Evolutionary conservation across 768 basidiomycete genomes (phyloP).

Genomic region (Leucogyrophana mollusca): DNA sequence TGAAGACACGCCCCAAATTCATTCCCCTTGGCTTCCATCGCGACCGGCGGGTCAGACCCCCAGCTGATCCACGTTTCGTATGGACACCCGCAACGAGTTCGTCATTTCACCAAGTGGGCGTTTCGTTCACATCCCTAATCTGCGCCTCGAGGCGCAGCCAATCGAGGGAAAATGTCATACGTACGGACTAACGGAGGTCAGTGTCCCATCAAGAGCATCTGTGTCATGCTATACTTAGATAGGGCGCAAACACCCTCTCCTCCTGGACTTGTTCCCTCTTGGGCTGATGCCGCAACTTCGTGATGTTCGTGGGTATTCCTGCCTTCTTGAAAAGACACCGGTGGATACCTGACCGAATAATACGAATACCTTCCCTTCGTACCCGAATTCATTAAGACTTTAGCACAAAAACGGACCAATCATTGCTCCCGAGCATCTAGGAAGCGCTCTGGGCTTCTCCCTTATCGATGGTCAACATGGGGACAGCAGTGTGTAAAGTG

Average conservation of each 20-base stretch:
- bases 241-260: background rate
- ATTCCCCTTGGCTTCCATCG: too few relatives aligned
- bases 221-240: conserved; percentile 4
- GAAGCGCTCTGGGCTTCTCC: too few relatives aligned
- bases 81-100: too few relatives aligned
- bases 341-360: background rate
- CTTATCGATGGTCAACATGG: conserved; percentile 8
- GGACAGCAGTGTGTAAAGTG: too few relatives aligned
- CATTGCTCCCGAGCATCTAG: background rate
- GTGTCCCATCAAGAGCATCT: conserved; percentile 1
- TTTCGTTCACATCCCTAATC: too few relatives aligned
- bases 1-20: too few relatives aligned
- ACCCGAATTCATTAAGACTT: conserved; percentile 4
- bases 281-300: conserved; percentile 6
- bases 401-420: background rate
- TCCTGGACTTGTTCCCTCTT: background rate
- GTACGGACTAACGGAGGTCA: background rate
- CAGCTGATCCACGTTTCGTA: too few relatives aligned
- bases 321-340: conserved; percentile 4
- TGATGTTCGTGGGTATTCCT: conserved; percentile 9
- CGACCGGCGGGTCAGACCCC: too few relatives aligned
- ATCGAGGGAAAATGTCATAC: conserved; percentile 1
- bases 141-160: conserved; percentile 4
- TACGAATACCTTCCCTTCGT: background rate
- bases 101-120: too few relatives aligned